Evolutionary conservation across 495 filamentous ascomycete genomes (phyloP), one percentile per base, ranked within the genome.

Genomic region (Bacidia rubella): DNA sequence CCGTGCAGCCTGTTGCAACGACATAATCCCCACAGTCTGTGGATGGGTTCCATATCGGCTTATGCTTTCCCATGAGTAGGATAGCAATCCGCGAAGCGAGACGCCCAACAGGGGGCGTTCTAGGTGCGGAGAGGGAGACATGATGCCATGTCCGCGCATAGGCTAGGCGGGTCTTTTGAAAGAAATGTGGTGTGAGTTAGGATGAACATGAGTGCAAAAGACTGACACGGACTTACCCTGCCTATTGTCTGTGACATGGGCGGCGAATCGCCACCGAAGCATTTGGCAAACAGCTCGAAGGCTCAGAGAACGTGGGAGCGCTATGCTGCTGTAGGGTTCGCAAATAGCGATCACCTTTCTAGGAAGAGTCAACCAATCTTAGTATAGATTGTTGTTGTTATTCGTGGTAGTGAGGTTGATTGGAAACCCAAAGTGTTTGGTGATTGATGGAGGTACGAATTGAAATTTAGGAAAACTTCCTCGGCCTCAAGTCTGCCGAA

Each of bases 1-100:
- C 81, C 49, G 82, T 77, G 74, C 92, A 98, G 61, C 85, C 81
- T 26, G 83, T 84, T 4, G 90, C 90, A 0, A 98, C 92, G 3
- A 98, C 90, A 67, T 98, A 98, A 79, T 98, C 92, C 53, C 92
- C 92, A 76, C 93, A 97, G 75, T 98, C 92, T 51, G 92, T 95
- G 54, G 83, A 79, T 19, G 87, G 93, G 67, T 97, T 86, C 70
- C 81, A 98, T 71, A 95, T 97, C 12, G 92, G 92, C 70, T 99
- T 99, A 76, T 97, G 83, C 75, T 99, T 99, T 68, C 92, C 92
- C 92, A 97, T 97, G 22, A 99, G 81, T 54, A 85, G 74, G 55
- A 84, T 75, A 59, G 92, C 90, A 67, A 99, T 97, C 52, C 82
- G 82, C 44, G 86, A 86, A 49, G 92, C 92, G 26, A 99, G 75